Percentiles rank a stretch among this genome's conserved stretches.
Conservation (phyloP, 208 protist genomes). For the Novymonas esmeraldas region DNA sequence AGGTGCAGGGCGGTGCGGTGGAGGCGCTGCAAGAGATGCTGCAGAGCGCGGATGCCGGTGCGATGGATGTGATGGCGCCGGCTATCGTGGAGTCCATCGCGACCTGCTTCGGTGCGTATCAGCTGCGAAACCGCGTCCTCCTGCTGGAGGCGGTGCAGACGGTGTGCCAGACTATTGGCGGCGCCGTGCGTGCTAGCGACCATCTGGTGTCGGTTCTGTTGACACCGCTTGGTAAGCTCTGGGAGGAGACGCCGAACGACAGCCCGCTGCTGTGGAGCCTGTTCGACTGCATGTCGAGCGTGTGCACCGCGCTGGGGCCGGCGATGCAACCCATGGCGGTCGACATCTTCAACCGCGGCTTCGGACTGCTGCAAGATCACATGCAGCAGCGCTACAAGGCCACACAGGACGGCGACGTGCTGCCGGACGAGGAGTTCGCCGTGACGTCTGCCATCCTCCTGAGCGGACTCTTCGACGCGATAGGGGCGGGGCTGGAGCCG, state of each 20-base stretch:
- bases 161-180: conserved; percentile 54
- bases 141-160: conserved; percentile 78
- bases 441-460: conserved; percentile 77
- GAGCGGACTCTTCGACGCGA: conserved; percentile 77
- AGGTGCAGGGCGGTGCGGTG: conserved; percentile 75
- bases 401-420: conserved; percentile 32
- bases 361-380: conserved; percentile 56
- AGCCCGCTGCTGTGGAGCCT: conserved; percentile 79
- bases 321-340: conserved; percentile 72
- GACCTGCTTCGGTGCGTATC: conserved; percentile 74
- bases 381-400: conserved; percentile 50
- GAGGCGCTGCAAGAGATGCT: conserved; percentile 64
- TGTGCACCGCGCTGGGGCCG: conserved; percentile 64
- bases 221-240: conserved; percentile 63
- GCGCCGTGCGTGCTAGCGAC: conserved; percentile 48
- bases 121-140: conserved; percentile 88
- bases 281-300: conserved; percentile 80
- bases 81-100: conserved; percentile 53
- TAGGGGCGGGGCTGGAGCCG: conserved; percentile 69
- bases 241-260: conserved; percentile 61
- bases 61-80: conserved; percentile 35
- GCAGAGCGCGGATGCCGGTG: conserved; percentile 47
- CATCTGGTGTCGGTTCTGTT: conserved; percentile 49
- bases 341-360: conserved; percentile 77
- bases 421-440: conserved; percentile 74